These are phyloP conservation scores for Alloascoidea hylecoeti DNA, from an alignment of 805 yeast genomes.

Conservation along the genomic window DNA sequence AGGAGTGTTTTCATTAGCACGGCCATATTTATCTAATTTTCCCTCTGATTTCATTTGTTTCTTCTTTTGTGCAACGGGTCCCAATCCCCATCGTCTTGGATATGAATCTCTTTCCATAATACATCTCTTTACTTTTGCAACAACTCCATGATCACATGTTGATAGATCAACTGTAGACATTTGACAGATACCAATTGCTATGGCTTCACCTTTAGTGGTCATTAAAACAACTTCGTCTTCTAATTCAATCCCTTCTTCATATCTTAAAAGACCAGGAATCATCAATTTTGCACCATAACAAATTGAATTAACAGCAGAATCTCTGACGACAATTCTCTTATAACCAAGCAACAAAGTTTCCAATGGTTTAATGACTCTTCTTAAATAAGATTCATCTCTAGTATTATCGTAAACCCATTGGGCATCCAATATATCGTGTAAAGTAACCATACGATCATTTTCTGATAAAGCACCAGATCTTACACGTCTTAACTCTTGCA, in stretches of 20 bases:
- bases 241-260: constrained; percentile 94
- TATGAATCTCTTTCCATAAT: constrained; percentile 98
- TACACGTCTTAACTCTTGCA: constrained; percentile 99
- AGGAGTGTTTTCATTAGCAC: constrained; percentile 89
- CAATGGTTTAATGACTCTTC: constrained; percentile 88
- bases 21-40: constrained; percentile 91
- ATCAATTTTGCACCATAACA: constrained; percentile 98
- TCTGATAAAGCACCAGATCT: constrained; percentile 94
- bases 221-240: constrained; percentile 96
- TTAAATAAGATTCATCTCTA: constrained; percentile 88
- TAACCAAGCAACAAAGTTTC: constrained; percentile 89
- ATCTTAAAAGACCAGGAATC: constrained; percentile 97
- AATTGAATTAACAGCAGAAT: constrained; percentile 94
- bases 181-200: constrained; percentile 96
- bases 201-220: constrained; percentile 99
- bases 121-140: constrained; percentile 97
- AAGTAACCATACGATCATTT: constrained; percentile 81
- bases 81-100: constrained; percentile 99
- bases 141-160: constrained; percentile 95
- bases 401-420: constrained; percentile 97
- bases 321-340: constrained; percentile 90
- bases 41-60: constrained; percentile 96
- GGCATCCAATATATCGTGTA: constrained; percentile 96
- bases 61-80: constrained; percentile 97
- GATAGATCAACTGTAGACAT: constrained; percentile 97